Percentiles rank a stretch among this genome's conserved stretches.
These are phyloP conservation scores for Neoascochyta sp. DNA, from an alignment of 2,329 filamentous ascomycete genomes.

Conservation along the genomic window DNA sequence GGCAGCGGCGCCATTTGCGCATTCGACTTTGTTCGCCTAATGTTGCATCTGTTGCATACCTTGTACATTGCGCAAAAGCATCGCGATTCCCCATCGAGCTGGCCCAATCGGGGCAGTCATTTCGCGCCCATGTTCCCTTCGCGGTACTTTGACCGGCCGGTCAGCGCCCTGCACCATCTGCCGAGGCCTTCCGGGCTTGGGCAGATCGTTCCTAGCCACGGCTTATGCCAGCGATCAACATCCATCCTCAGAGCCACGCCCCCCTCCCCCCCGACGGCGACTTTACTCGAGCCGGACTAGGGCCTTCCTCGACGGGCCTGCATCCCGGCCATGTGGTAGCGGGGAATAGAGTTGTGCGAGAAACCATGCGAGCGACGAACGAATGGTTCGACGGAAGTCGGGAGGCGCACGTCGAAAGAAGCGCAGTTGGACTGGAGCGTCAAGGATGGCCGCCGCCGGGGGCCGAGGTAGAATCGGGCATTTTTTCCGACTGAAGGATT, in stretches of 20 bases:
- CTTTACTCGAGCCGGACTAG: constrained; percentile 12
- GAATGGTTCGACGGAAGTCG: constrained; percentile 4
- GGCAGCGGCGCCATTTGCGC: too few relatives aligned
- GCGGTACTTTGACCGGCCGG: constrained; percentile 6
- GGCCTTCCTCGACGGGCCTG: constrained; percentile 20
- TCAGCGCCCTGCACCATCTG: constrained; percentile 1
- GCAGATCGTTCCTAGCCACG: constrained; percentile 3
- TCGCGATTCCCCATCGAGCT: too few relatives aligned
- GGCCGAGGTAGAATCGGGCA: constrained; percentile 2
- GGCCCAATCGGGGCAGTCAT: too few relatives aligned
- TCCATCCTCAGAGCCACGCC: too few relatives aligned
- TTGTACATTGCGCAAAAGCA: constrained; percentile 3
- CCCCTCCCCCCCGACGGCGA: constrained; percentile 9
- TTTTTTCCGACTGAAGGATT: constrained; percentile 1
- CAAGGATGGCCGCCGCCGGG: too few relatives aligned
- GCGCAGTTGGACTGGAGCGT: constrained; percentile 4
- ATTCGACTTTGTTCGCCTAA: too few relatives aligned
- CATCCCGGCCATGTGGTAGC: constrained; percentile 22
- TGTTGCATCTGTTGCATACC: too few relatives aligned
- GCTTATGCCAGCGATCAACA: constrained; percentile 13
- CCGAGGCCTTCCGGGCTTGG: constrained; percentile 5
- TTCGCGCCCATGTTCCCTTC: constrained; percentile 2
- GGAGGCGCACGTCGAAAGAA: constrained; percentile 3
- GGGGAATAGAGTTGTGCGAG: constrained; percentile 13
- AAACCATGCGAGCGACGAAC: constrained; percentile 4